Evolutionary conservation across 352 stramenopile species (phyloP), one percentile per base, ranked within the genome.

Genomic region (Phytopythium vexans): DNA sequence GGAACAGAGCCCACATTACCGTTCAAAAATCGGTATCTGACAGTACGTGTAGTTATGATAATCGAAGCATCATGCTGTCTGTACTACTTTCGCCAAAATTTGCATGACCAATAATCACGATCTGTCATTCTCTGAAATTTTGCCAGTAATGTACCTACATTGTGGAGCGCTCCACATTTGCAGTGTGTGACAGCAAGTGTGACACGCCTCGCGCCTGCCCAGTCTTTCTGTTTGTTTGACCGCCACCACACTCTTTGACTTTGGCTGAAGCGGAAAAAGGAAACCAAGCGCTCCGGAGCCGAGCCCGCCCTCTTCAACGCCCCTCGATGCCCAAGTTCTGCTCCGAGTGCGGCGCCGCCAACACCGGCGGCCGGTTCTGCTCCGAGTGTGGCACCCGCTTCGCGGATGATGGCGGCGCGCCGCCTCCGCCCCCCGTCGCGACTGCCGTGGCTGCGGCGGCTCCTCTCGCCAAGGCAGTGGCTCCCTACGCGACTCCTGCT

Each of bases 281-380:
- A 15, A 9, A 31, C 7, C 14, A 45, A 45, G 7, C 41, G 16
- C 10, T 21, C 41, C 21, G 21, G 21, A 27, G 41, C 41, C 41
- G 15, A 14, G 3, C 41, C 16, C 38, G 11, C 16, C 1, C 38
- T 42, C 38, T n/a, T n/a, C 16, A 36, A 21, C 41, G 41, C 16
- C 16, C 3, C 41, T 8, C 41, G 40, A 84, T 84, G 76, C 46
- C 54, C 50, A 82, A 82, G 60, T 82, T 82, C 54, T 87, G 76
- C 59, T 49, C 71, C n/a, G 65, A 87, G 50, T 87, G 76, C 51
- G 73, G 73, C 63, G 66, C 77, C 38, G 49, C 69, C 52, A 68
- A 63, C 55, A 72, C 58, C 8, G 68, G 74, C 54, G 72, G 72
- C 58, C 79, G 72, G 60, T 88, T 88, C 65, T 88, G 77, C 64